Evolutionary conservation across 805 yeast species (phyloP), one percentile per base, ranked within the genome.

Genomic region (Saccharomycopsis schoenii): DNA sequence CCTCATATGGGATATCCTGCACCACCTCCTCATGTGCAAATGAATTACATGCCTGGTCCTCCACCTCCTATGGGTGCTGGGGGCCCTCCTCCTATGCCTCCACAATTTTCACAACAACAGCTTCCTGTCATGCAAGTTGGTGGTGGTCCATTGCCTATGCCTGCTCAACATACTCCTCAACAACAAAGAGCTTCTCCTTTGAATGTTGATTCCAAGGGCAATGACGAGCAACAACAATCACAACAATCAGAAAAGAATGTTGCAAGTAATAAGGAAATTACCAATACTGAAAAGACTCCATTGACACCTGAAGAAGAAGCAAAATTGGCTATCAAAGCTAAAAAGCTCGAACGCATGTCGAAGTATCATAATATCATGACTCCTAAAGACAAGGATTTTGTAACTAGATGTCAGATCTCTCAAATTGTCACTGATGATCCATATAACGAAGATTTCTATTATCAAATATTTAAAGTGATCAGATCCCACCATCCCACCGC

Each of bases 401-500:
- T 94, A 57, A 90, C 97, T 54, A 82, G 97, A 71, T 86, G 92
- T 70, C 99, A 94, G 74, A 80, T 94, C 65, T 90, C 97, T 57
- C 97, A 92, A 72, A 88, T 94, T 73, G 97, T 94, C 57, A 88
- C 97, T 11, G 97, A 92, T 61, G 98, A 94, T 73, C 99, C 99
- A 14, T 89, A 88, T 73, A 90, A 89, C 69, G 99, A 94, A 73
- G 99, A 94, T 76, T 94, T 93, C 70, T 94, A 94, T 71, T 89
- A 86, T 69, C 98, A 94, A 73, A 97, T 94, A 51, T 89, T 83
- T 74, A 88, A 92, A 68, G 83, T 87, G 65, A 77, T 88, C 65
- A 85, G 86, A 68, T 70, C 70, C 17, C 52, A 47, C 9, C 52
- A 47, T 47, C 52, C 52, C 4, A 34, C 52, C 5, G n/a, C 52